Base-by-base conservation (phyloP, 148 eudicot species). In the Pouteria glomerata region DNA sequence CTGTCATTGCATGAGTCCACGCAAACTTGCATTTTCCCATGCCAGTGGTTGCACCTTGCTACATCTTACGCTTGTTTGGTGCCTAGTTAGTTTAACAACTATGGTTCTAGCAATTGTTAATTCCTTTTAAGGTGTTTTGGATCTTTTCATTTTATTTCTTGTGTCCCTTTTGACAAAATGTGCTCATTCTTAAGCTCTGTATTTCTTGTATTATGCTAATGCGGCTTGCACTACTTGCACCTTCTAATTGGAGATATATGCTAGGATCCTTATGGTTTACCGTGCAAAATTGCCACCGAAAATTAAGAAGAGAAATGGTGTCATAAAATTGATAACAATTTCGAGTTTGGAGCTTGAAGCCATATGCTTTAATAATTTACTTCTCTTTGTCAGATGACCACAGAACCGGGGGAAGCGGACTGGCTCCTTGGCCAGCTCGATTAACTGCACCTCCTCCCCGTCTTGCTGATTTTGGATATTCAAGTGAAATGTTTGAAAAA, bases 381-480 rank as follows among this genome's bases (percentile, higher is more conserved):
- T 37, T 74, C 50, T 70, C 52, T 48, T 76, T 75, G 64, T 77
- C 82, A 96, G 99, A 92, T 87, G 99, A 96, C 68, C 97, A 96
- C 78, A 87, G 78, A 76, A 77, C 75, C 73, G 79, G 83, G 68
- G 99, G 97, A 68, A 85, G 97, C 77, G 97, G 89, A 57, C 80
- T 96, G 80, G 90, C 91, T 30, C 96, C 99, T 63, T 96, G 99
- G 99, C 99, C 99, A 62, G 94, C 90, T 31, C 86, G 97, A 68
- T 73, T 90, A 82, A 96, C 97, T 71, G 37, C 89, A 74, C 92
- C 99, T 50, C 95, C 99, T 75, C 99, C 99, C 30, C 87, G 97
- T 33, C 99, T 96, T 78, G 94, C 97, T 79, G 99, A 96, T 87
- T 90, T 96, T 81, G 92, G 96, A 55, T 87, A 85, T 73, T 88